Percentiles rank a stretch among this genome's conserved stretches.
Evolutionary conservation across 345 rosid species (phyloP).

Genomic region (Hirschfeldia incana): DNA sequence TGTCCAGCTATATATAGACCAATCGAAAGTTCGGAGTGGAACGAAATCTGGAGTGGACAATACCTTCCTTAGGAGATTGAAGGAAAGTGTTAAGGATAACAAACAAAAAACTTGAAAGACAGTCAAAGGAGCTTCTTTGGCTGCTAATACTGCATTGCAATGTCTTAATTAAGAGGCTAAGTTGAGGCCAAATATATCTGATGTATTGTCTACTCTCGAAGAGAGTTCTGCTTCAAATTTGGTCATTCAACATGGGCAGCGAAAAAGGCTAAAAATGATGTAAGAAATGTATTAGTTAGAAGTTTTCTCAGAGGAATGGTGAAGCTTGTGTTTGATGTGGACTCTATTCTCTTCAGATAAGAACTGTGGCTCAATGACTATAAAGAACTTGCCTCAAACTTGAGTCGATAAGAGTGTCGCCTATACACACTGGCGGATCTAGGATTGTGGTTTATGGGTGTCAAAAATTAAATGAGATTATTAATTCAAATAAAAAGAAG

Average conservation of each 20-base stretch:
- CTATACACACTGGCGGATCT: too few relatives aligned
- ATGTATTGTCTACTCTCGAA: slow-evolving; percentile 63
- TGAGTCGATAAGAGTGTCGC: too few relatives aligned
- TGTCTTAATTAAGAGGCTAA: slow-evolving; percentile 63
- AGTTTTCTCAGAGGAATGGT: too few relatives aligned
- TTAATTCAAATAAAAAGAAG: too few relatives aligned
- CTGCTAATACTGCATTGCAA: slow-evolving; percentile 64
- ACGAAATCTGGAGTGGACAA: neutral
- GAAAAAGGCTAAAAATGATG: too few relatives aligned
- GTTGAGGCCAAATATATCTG: slow-evolving; percentile 75
- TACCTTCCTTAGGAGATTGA: neutral
- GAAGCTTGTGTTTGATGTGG: too few relatives aligned
- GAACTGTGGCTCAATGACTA: too few relatives aligned
- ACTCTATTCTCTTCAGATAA: too few relatives aligned
- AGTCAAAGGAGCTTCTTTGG: slow-evolving; percentile 69
- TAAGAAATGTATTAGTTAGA: too few relatives aligned
- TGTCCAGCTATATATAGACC: neutral
- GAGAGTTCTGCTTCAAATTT: slow-evolving; percentile 33
- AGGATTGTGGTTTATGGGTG: too few relatives aligned
- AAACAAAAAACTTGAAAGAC: slow-evolving; percentile 67
- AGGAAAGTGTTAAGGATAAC: neutral
- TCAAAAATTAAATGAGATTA: too few relatives aligned
- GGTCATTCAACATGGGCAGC: neutral
- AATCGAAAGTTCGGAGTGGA: neutral
- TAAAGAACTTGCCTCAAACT: too few relatives aligned